Evolutionary conservation across 306 rosid species (phyloP).

Genomic region (Canavalia ensiformis): DNA sequence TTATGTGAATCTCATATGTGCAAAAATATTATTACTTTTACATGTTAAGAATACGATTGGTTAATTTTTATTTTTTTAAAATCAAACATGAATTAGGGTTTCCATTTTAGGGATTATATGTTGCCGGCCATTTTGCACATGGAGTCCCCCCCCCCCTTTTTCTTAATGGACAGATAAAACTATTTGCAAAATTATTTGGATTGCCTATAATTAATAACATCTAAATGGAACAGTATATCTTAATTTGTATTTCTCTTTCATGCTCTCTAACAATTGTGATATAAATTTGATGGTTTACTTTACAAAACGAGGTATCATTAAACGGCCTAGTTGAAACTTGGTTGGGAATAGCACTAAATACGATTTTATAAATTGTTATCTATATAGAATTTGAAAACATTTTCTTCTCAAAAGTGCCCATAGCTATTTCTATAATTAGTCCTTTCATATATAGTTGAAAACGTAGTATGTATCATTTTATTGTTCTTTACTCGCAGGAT

Average conservation of each 20-base stretch:
- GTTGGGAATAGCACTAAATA: background rate
- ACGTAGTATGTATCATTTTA: background rate
- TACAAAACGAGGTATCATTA: background rate
- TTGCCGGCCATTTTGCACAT: background rate
- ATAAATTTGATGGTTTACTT: background rate
- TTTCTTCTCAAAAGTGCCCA: background rate
- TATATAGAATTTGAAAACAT: background rate
- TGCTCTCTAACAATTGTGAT: background rate
- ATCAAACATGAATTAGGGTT: constrained; percentile 8
- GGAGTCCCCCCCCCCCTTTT: background rate
- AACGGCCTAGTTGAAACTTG: background rate
- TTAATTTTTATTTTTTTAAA: background rate
- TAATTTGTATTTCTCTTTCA: background rate
- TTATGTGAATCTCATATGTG: background rate
- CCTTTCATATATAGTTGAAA: background rate
- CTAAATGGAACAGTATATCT: background rate
- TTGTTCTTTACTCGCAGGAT: background rate
- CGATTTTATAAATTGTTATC: background rate
- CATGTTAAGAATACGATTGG: background rate
- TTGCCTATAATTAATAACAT: background rate
- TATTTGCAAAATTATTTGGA: background rate
- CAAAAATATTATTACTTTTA: background rate
- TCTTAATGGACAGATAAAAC: background rate
- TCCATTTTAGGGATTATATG: background rate
- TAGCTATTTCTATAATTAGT: background rate